phyloP scores from a whole-genome alignment of 495 filamentous ascomycete genomes.

The Trichocladium uniseriatum region DNA sequence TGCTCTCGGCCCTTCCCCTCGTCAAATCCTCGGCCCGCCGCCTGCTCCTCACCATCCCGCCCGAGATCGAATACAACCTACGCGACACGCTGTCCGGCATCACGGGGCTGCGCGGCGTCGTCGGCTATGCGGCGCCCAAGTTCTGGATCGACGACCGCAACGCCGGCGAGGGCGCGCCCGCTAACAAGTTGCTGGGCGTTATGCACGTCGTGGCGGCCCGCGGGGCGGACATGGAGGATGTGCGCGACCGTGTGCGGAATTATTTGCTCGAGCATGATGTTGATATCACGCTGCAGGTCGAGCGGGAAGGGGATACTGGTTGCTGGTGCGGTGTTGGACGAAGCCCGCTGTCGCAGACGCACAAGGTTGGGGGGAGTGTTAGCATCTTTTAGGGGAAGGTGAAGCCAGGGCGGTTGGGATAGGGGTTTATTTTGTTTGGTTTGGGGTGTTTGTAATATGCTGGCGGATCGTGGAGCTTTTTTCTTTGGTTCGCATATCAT shows the following conservation, averaged over 20 bases:
- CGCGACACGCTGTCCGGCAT: constrained; percentile 79
- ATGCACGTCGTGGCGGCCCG: constrained; percentile 72
- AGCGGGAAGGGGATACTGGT: constrained; percentile 62
- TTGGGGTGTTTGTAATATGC: too few species aligned
- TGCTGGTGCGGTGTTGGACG: constrained; percentile 66
- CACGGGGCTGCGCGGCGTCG: constrained; percentile 71
- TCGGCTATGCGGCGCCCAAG: constrained; percentile 74
- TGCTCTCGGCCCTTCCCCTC: constrained; percentile 76
- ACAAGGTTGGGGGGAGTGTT: constrained; percentile 15
- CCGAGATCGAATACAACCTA: constrained; percentile 78
- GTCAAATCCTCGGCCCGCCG: constrained; percentile 75
- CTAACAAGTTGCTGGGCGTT: constrained; percentile 56
- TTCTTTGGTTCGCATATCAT: too few species aligned
- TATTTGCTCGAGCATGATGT: constrained; percentile 54
- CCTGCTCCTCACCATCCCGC: constrained; percentile 74
- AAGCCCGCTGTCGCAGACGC: constrained; percentile 22
- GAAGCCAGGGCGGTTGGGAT: background rate
- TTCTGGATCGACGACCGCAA: constrained; percentile 86
- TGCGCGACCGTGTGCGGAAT: constrained; percentile 54
- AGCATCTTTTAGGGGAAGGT: constrained; percentile 18
- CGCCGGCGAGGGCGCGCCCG: constrained; percentile 27
- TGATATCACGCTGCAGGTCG: constrained; percentile 65
- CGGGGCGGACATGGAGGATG: constrained; percentile 64
- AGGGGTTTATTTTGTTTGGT: background rate
- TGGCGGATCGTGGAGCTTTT: too few species aligned